Evolutionary conservation across 2,329 filamentous ascomycete species (phyloP), one percentile per base, ranked within the genome.

Genomic region (Pseudogymnoascus sp.): DNA sequence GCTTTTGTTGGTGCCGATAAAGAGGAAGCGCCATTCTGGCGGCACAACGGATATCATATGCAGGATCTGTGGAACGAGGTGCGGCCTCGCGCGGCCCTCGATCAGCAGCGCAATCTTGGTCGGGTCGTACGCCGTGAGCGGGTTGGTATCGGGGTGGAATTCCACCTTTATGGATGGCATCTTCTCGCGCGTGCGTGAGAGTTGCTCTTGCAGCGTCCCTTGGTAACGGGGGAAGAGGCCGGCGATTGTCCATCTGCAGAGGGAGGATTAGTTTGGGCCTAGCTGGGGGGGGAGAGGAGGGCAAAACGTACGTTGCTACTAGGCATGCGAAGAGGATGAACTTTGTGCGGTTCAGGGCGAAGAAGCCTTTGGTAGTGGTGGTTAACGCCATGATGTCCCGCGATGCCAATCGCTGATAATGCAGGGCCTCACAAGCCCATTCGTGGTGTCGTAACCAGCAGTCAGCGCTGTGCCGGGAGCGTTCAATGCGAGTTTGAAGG

Each of bases 1-100:
- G 60, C 79, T 82, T 66, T 76, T 71, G 35, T 76, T 74, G 12
- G 78, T 81, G 61, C 81, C 81, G 76, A 83, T 81, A 74, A 83
- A 83, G 40, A 77, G 76, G 72, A 83, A 82, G 31, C 77, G 78
- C 82, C 82, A 84, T 72, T 83, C 80, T 1, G 80, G 78, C 4
- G 81, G 81, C 1, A 84, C 78, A 18, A 83, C 79, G 3, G 78
- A 74, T 65, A 82, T 82, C 72, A 83, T 82, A 69, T 84, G 81
- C 25, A 83, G 74, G 70, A 83, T 73, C 39, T 82, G 73, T 1
- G 82, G 81, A 2, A 80, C 80, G 42, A 84, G 76, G 64, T 78
- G 72, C 2, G 80, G 75, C 36, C 76, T 74, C 1, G 77, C 68
- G 0, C 82, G 78, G 70, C 79, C 79, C 69, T 84, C 82, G 64